Conservation (phyloP, 768 basidiomycete genomes). For the Mycena albidolilacea region DNA sequence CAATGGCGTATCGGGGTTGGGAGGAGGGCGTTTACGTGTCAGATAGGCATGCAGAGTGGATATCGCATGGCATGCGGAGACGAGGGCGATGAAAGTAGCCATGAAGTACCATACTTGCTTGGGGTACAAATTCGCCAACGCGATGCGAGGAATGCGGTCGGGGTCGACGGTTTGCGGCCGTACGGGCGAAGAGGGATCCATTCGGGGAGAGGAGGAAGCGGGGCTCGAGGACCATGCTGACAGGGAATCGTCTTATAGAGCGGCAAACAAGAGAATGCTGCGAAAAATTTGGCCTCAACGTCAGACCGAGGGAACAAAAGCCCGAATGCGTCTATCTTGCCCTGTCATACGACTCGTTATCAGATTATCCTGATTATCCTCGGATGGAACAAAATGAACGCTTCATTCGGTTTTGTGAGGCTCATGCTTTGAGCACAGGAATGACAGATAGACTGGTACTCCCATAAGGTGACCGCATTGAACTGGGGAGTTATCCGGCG, state of each 20-base stretch:
- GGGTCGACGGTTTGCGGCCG: slow-evolving; percentile 28
- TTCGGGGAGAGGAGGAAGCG: not conserved
- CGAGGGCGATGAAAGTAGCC: slow-evolving; percentile 49
- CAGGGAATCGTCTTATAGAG: slow-evolving; percentile 18
- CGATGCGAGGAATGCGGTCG: slow-evolving; percentile 34
- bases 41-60: slow-evolving; percentile 35
- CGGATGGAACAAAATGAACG: not conserved
- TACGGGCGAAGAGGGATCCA: not conserved
- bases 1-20: not conserved
- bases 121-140: slow-evolving; percentile 44
- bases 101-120: slow-evolving; percentile 54
- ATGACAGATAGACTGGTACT: no score
- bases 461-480: not conserved
- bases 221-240: not conserved
- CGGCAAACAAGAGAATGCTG: not conserved
- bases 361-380: slow-evolving; percentile 26
- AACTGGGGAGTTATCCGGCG: not conserved
- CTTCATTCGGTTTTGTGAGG: no score
- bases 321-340: not conserved
- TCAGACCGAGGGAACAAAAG: slow-evolving; percentile 2
- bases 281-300: not conserved
- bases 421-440: not conserved
- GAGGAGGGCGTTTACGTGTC: slow-evolving; percentile 3
- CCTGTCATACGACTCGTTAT: slow-evolving; percentile 12
- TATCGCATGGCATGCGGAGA: slow-evolving; percentile 43